Base-by-base conservation (phyloP, 176 grass and related monocot species). In the Tillandsia fasciculata region DNA sequence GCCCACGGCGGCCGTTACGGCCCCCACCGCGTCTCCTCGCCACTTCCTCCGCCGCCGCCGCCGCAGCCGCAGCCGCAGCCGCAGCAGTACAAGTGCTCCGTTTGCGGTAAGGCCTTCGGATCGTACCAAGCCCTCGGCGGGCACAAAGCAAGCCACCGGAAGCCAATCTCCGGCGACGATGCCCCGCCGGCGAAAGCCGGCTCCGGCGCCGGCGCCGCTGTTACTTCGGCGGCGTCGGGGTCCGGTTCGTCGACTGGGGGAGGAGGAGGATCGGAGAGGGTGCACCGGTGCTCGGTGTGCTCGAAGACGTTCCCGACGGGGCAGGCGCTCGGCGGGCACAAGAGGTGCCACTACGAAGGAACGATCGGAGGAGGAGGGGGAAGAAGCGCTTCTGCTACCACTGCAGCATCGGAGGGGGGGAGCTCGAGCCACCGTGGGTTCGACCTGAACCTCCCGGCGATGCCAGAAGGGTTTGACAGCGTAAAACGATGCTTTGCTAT, bases 101-200 rank as follows among this genome's bases (percentile, higher is more conserved):
- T 93, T 70, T 93, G 90, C 61, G 94, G 94, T 59, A 99, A 93
- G 75, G 81, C 77, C 12, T 99, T 99, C 70, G 49, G 72, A 58
- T 93, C 94, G n/a, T 92, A 89, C 75, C 94, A 99, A 76, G 94
- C 94, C 51, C 86, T 99, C 8, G 94, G 94, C 0, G 94, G 94
- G 5, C 94, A 99, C 87, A 99, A 99, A 80, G 83, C 94, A 11
- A 99, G 90, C 81, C 94, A 99, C 90, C 79, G 94, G 10, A 68
- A 85, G 0, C 51, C 90, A 11, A 75, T 57, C 59, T 71, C 42
- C 6, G 73, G 72, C 70, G 77, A 83, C 1, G 84, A 87, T 49
- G 79, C 87, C 3, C 87, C 89, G n/a, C 68, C 82, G 24, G 83
- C 93, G 0, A 51, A 50, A 15, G 63, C 66, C 22, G 68, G 61